Conservation (phyloP, 129 eudicot genomes). For the Chrysanthemum lavandulifolium region DNA sequence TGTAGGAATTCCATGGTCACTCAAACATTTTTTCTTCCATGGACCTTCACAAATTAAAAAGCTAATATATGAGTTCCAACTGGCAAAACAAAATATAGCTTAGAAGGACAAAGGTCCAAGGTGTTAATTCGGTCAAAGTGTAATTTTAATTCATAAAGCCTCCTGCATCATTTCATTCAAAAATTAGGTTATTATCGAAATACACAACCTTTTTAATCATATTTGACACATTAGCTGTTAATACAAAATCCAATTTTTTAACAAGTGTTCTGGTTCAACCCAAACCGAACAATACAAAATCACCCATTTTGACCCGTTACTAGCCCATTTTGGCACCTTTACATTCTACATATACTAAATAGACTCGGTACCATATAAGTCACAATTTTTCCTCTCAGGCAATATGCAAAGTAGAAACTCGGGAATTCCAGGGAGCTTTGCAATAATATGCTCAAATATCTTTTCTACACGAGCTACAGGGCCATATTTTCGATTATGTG, state of each 20-base stretch:
- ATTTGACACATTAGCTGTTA: too few relatives aligned
- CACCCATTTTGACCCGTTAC: too few relatives aligned
- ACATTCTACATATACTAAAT: neutral
- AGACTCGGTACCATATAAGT: conserved; percentile 64
- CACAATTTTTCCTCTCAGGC: conserved; percentile 76
- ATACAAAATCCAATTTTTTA: too few relatives aligned
- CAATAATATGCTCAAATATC: conserved; percentile 74
- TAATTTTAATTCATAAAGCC: too few relatives aligned
- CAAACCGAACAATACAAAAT: too few relatives aligned
- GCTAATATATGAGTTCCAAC: neutral
- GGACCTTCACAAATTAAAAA: conserved; percentile 57
- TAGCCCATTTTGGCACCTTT: neutral
- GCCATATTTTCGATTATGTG: conserved; percentile 46
- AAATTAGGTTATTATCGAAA: too few relatives aligned
- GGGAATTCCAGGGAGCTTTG: conserved; percentile 76
- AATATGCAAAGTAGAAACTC: conserved; percentile 83
- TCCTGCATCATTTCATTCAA: too few relatives aligned
- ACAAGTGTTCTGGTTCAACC: too few relatives aligned
- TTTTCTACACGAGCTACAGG: conserved; percentile 74
- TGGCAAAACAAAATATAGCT: too few relatives aligned
- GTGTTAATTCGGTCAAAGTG: too few relatives aligned
- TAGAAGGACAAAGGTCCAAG: too few relatives aligned
- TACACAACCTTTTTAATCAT: too few relatives aligned
- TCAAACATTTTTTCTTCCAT: conserved; percentile 84
- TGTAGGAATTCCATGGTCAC: conserved; percentile 62